Percentiles rank a stretch among this genome's conserved stretches.
Evolutionary conservation across 306 rosid genomes (phyloP).

Genomic region (Rubus idaeus): DNA sequence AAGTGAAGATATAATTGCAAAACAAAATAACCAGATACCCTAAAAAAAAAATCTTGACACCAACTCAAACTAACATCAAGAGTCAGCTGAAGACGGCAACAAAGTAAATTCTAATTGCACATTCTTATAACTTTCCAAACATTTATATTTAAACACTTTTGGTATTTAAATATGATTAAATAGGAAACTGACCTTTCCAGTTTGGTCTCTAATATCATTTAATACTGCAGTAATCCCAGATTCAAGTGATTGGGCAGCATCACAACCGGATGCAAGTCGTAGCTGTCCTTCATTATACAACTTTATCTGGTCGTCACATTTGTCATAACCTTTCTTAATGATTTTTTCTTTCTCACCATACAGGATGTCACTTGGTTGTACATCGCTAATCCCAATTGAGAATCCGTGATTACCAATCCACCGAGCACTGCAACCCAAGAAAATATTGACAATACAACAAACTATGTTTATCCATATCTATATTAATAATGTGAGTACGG

Average conservation of each 20-base stretch:
- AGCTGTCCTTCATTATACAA: conserved; percentile 63
- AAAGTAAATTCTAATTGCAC: neutral
- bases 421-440: conserved; percentile 71
- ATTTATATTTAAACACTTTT: neutral
- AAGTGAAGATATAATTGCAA: conserved; percentile 11
- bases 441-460: conserved; percentile 19
- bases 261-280: conserved; percentile 77
- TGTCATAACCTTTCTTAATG: conserved; percentile 48
- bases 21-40: conserved; percentile 9
- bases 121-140: neutral
- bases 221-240: conserved; percentile 54
- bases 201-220: conserved; percentile 59
- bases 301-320: conserved; percentile 60
- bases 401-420: conserved; percentile 99
- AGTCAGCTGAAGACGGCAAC: neutral
- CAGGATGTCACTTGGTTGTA: conserved; percentile 70
- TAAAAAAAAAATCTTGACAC: neutral
- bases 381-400: conserved; percentile 95
- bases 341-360: conserved; percentile 48
- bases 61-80: neutral
- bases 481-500: neutral
- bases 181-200: conserved; percentile 57
- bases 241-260: conserved; percentile 91
- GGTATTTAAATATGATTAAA: neutral
- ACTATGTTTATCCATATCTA: neutral